These are phyloP conservation scores for Eragrostis nindensis DNA, from an alignment of 176 grass and related monocot genomes.

Conservation along the genomic window DNA sequence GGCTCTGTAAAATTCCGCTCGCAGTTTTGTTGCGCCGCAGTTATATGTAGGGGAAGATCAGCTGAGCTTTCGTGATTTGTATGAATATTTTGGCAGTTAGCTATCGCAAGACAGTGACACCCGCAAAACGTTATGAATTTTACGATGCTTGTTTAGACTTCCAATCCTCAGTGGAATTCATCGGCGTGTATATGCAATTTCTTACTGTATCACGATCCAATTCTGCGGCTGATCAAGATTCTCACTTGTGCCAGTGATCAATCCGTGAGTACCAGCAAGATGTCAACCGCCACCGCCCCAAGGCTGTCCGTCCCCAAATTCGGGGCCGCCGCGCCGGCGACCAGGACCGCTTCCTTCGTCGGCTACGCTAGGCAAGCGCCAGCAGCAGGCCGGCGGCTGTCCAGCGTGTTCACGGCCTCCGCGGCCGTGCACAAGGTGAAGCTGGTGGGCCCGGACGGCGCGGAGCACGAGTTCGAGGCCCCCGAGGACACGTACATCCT, in stretches of 20 bases:
- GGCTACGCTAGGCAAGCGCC: constrained; percentile 6
- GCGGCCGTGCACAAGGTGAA: constrained; percentile 64
- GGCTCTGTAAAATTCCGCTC: neutral
- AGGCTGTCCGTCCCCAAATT: constrained; percentile 32
- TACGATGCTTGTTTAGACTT: neutral
- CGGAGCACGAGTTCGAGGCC: constrained; percentile 61
- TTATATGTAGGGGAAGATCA: neutral
- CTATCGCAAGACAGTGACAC: no score
- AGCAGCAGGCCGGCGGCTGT: neutral
- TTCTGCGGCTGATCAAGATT: neutral
- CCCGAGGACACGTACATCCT: constrained; percentile 76
- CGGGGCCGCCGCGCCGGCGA: neutral
- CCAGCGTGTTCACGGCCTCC: constrained; percentile 34
- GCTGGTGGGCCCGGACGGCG: constrained; percentile 47
- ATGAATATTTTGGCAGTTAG: neutral
- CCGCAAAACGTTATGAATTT: neutral
- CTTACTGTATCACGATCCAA: neutral
- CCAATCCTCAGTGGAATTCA: neutral
- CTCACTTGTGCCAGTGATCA: neutral
- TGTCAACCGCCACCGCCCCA: constrained; percentile 47
- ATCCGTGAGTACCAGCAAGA: constrained; percentile 1
- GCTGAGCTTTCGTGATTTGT: neutral
- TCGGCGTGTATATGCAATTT: neutral
- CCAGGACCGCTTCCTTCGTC: constrained; percentile 28
- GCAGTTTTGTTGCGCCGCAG: neutral